Evolutionary conservation across 495 filamentous ascomycete genomes (phyloP).

Genomic region (Penicillium salamii): DNA sequence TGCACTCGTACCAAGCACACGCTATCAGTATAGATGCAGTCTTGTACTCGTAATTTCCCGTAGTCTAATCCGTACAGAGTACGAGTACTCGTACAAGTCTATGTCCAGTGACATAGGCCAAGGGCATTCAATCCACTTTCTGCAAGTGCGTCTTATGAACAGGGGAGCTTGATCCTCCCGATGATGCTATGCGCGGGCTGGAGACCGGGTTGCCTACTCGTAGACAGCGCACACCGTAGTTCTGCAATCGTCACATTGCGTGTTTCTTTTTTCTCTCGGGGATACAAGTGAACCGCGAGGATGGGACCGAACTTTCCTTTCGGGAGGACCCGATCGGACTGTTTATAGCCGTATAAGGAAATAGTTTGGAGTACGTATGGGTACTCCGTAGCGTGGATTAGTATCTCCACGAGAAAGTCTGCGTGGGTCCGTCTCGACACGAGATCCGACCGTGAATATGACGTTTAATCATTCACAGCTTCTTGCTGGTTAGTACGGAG

Average conservation of each 20-base stretch:
- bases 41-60: not conserved
- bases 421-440: too few species aligned
- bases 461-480: too few species aligned
- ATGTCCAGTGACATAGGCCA: slow-evolving; percentile 23
- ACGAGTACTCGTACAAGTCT: not conserved
- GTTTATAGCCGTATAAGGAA: slow-evolving; percentile 3
- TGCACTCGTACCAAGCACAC: too few species aligned
- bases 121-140: slow-evolving; percentile 18
- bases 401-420: too few species aligned
- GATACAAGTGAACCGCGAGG: slow-evolving; percentile 3
- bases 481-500: too few species aligned
- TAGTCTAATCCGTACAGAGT: too few species aligned
- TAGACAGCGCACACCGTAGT: slow-evolving; percentile 24
- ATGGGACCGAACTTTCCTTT: slow-evolving; percentile 9
- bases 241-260: not conserved
- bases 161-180: slow-evolving; percentile 18
- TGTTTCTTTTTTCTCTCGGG: not conserved
- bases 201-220: too few species aligned
- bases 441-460: too few species aligned
- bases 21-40: too few species aligned
- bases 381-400: too few species aligned
- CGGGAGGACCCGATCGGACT: slow-evolving; percentile 15
- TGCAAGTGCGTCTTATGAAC: slow-evolving; percentile 15
- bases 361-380: not conserved
- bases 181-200: slow-evolving; percentile 1